Evolutionary conservation across 2,329 filamentous ascomycete genomes (phyloP).

Genomic region (Sporothrix brunneoviolacea): DNA sequence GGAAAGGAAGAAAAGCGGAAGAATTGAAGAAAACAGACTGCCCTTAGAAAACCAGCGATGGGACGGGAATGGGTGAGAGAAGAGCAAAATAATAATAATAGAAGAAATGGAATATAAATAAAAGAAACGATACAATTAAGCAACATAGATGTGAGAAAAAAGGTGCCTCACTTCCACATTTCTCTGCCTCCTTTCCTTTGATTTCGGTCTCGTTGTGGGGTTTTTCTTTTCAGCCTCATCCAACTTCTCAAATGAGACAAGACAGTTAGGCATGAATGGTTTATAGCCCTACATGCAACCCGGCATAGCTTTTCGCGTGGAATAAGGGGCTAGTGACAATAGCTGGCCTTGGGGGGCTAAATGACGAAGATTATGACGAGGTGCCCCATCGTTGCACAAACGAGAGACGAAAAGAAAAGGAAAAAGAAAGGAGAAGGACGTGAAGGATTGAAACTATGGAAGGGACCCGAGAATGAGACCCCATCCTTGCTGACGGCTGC

Average conservation of each 20-base stretch:
- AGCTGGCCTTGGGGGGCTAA: too few relatives aligned
- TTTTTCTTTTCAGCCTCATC: not conserved
- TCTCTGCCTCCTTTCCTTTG: not conserved
- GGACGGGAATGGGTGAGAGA: not conserved
- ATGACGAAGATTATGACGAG: too few relatives aligned
- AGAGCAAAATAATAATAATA: not conserved
- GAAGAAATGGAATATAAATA: not conserved
- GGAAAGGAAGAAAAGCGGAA: not conserved
- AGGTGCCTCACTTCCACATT: too few relatives aligned
- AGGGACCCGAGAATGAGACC: conserved; percentile 6
- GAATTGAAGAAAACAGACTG: not conserved
- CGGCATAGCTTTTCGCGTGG: too few relatives aligned
- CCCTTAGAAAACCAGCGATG: not conserved
- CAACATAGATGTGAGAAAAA: too few relatives aligned
- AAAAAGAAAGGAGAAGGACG: not conserved
- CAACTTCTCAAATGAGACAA: too few relatives aligned
- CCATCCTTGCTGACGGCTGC: not conserved
- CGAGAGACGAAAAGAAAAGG: not conserved
- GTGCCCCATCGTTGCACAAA: not conserved
- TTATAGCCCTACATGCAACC: too few relatives aligned
- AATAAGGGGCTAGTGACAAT: too few relatives aligned
- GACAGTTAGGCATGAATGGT: too few relatives aligned
- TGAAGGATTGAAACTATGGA: not conserved
- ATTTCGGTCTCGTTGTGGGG: not conserved
- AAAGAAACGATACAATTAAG: not conserved